phyloP scores from a whole-genome alignment of 768 basidiomycete species.

The Infundibulicybe gibba region DNA sequence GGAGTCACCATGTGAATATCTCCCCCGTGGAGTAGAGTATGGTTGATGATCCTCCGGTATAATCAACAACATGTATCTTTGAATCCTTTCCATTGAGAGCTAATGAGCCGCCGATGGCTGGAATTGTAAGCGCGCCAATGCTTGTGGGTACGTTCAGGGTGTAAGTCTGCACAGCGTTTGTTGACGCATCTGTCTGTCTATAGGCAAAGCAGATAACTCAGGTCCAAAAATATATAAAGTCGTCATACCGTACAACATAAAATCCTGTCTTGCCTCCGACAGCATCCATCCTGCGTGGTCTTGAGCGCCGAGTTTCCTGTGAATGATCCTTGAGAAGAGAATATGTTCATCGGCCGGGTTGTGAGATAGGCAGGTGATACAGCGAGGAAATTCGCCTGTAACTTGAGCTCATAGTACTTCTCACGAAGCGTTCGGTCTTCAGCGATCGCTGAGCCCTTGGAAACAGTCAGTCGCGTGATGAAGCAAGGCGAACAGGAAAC shows the following conservation, averaged over 20 bases:
- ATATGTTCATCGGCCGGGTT: conserved; percentile 38
- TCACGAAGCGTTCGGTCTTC: conserved; percentile 50
- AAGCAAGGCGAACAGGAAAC: background rate
- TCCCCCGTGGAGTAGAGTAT: conserved; percentile 47
- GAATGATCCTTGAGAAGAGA: conserved; percentile 37
- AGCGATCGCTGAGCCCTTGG: conserved; percentile 45
- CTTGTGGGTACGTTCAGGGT: conserved; percentile 42
- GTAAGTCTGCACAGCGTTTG: conserved; percentile 34
- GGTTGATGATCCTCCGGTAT: conserved; percentile 37
- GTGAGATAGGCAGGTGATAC: conserved; percentile 50
- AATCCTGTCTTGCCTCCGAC: conserved; percentile 46
- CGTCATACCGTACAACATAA: conserved; percentile 36
- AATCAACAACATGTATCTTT: conserved; percentile 49
- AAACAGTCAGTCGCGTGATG: background rate
- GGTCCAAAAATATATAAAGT: background rate
- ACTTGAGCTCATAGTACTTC: conserved; percentile 50
- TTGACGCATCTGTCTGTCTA: conserved; percentile 38
- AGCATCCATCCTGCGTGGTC: conserved; percentile 46
- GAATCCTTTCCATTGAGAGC: conserved; percentile 49
- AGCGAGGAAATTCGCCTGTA: conserved; percentile 47
- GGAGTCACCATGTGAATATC: conserved; percentile 41
- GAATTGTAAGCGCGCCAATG: conserved; percentile 36
- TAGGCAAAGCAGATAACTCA: background rate
- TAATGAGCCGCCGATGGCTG: conserved; percentile 38
- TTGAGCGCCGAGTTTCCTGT: conserved; percentile 45